Evolutionary conservation across 129 eudicot species (phyloP).

Genomic region (Centaurea solstitialis): DNA sequence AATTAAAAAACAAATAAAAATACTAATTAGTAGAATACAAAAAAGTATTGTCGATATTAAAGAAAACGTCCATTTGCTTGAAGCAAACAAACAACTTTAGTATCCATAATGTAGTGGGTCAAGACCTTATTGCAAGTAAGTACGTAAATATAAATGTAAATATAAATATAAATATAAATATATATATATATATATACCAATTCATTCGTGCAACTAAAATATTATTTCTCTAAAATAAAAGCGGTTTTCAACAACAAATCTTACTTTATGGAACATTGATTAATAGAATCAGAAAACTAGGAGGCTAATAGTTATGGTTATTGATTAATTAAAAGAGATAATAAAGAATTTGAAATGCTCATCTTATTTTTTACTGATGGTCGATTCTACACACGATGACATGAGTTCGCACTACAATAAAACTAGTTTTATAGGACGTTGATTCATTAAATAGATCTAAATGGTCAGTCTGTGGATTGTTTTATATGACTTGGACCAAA

Average conservation of each 20-base stretch:
- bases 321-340: background rate
- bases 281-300: conserved; percentile 3
- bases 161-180: conserved; percentile 22
- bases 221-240: conserved; percentile 11
- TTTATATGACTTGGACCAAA: too few species aligned
- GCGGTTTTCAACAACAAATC: conserved; percentile 4
- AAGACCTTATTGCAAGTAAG: conserved; percentile 42
- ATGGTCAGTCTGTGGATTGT: too few species aligned
- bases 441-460: too few species aligned
- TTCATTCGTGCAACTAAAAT: conserved; percentile 17
- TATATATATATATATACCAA: background rate
- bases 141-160: background rate
- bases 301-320: background rate
- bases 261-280: conserved; percentile 3
- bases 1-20: conserved; percentile 6
- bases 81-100: conserved; percentile 47
- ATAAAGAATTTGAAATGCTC: background rate
- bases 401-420: too few species aligned
- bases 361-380: too few species aligned
- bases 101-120: conserved; percentile 56
- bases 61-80: conserved; percentile 29
- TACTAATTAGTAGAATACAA: background rate
- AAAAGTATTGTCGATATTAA: background rate
- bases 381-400: too few species aligned
- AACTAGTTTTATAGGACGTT: too few species aligned